Conservation (phyloP, 768 basidiomycete genomes). For the Termitomyces sp. region DNA sequence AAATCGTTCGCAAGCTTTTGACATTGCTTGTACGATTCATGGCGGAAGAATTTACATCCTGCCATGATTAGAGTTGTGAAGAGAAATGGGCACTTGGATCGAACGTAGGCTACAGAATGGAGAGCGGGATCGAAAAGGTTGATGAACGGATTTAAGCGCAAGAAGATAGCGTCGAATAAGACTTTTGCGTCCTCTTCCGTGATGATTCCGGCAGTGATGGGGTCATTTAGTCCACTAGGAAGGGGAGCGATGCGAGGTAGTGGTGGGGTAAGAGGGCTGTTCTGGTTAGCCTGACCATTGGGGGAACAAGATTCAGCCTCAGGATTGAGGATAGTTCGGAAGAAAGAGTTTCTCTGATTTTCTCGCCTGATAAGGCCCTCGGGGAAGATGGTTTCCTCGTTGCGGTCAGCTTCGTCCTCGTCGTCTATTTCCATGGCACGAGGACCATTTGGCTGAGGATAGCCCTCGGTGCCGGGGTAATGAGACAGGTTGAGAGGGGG, state of each 20-base stretch:
- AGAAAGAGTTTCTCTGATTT: conserved; percentile 70
- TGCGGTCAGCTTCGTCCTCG: conserved; percentile 56
- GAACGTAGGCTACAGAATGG: conserved; percentile 77
- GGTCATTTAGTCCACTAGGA: conserved; percentile 48
- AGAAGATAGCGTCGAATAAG: conserved; percentile 73
- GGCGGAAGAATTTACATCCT: conserved; percentile 78
- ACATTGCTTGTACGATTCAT: conserved; percentile 59
- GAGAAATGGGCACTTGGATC: conserved; percentile 73
- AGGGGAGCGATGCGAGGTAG: conserved; percentile 31
- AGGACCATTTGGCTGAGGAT: conserved; percentile 31
- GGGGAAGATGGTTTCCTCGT: conserved; percentile 64
- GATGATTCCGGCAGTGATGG: conserved; percentile 66
- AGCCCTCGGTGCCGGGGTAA: conserved; percentile 28
- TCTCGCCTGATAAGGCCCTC: conserved; percentile 70
- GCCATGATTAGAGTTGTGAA: conserved; percentile 84
- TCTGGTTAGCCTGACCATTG: conserved; percentile 26
- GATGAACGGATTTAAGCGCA: conserved; percentile 85
- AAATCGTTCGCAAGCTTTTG: conserved; percentile 70
- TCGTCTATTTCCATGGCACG: conserved; percentile 50
- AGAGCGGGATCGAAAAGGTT: conserved; percentile 85
- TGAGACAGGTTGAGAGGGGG: conserved; percentile 41
- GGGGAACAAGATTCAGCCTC: conserved; percentile 38
- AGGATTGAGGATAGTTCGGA: conserved; percentile 78
- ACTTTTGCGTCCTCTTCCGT: conserved; percentile 64
- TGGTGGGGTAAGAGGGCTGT: conserved; percentile 34